Evolutionary conservation across 2,329 filamentous ascomycete genomes (phyloP).

Genomic region (Aspergillus calidoustus): DNA sequence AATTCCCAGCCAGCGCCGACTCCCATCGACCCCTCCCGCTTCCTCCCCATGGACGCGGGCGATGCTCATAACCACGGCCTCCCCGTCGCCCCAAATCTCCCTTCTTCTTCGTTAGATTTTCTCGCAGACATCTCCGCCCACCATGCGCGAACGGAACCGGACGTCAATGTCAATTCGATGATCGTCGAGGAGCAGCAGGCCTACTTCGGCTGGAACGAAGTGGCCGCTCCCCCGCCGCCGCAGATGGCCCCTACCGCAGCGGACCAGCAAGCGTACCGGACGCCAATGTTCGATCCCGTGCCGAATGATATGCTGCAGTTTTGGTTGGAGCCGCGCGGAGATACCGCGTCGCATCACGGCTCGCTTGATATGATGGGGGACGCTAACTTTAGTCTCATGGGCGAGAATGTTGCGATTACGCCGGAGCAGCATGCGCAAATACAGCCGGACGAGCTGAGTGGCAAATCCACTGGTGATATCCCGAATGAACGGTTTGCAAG

Average conservation of each 20-base stretch:
- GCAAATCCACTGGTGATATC: slow-evolving; percentile 32
- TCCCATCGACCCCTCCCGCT: slow-evolving; percentile 22
- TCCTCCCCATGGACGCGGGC: slow-evolving; percentile 24
- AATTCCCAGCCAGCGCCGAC: slow-evolving; percentile 31
- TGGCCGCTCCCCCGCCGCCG: slow-evolving; percentile 19
- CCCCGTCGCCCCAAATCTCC: slow-evolving; percentile 27
- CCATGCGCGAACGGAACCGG: slow-evolving; percentile 36
- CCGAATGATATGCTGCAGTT: slow-evolving; percentile 41
- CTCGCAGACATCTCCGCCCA: slow-evolving; percentile 44
- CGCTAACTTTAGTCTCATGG: slow-evolving; percentile 29
- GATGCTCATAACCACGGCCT: slow-evolving; percentile 22
- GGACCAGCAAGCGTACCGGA: slow-evolving; percentile 29
- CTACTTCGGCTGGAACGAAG: slow-evolving; percentile 39
- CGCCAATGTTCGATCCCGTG: slow-evolving; percentile 30
- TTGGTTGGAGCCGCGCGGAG: slow-evolving; percentile 42
- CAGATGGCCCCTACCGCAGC: not conserved
- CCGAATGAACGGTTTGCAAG: slow-evolving; percentile 49
- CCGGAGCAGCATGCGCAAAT: slow-evolving; percentile 31
- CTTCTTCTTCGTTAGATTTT: slow-evolving; percentile 46
- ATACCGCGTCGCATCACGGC: slow-evolving; percentile 33
- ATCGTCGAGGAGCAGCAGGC: slow-evolving; percentile 35
- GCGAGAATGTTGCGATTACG: slow-evolving; percentile 27
- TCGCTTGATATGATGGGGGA: slow-evolving; percentile 36
- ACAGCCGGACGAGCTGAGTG: slow-evolving; percentile 28
- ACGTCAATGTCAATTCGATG: slow-evolving; percentile 32